Evolutionary conservation across 202 grass and related monocot species (phyloP).

Genomic region (Setaria italica): DNA sequence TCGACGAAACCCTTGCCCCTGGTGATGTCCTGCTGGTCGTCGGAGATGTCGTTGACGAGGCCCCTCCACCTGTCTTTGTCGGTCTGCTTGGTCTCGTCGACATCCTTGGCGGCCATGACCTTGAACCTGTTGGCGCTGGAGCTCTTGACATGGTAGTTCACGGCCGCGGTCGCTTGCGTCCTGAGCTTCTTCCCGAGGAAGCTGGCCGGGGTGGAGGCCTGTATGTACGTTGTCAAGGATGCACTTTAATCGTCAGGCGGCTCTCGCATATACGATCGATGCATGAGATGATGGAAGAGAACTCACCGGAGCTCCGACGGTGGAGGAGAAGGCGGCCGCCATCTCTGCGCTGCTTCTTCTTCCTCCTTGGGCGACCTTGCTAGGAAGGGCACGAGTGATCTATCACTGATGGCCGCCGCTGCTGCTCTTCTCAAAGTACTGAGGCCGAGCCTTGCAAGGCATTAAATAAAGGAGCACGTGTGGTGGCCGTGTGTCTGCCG

Average conservation of each 20-base stretch:
- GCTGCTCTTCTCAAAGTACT: slow-evolving; percentile 41
- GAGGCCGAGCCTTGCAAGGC: slow-evolving; percentile 31
- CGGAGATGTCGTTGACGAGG: slow-evolving; percentile 67
- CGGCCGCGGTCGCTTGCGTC: slow-evolving; percentile 63
- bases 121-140: slow-evolving; percentile 49
- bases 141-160: slow-evolving; percentile 62
- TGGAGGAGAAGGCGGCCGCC: slow-evolving; percentile 82
- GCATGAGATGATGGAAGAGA: too few species aligned
- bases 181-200: slow-evolving; percentile 80
- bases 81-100: slow-evolving; percentile 68
- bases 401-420: not conserved
- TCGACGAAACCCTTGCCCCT: slow-evolving; percentile 82
- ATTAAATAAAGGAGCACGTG: slow-evolving; percentile 50
- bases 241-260: too few species aligned
- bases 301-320: slow-evolving; percentile 75
- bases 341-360: slow-evolving; percentile 21
- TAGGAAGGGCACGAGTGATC: not conserved
- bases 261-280: too few species aligned
- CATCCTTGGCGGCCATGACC: slow-evolving; percentile 58
- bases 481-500: not conserved
- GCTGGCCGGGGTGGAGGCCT: slow-evolving; percentile 51
- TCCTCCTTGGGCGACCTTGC: not conserved
- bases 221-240: too few species aligned
- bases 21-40: slow-evolving; percentile 98
- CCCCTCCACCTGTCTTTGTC: slow-evolving; percentile 67